These are phyloP conservation scores for Macadamia integrifolia DNA, from an alignment of 164 flowering plant genomes.

Conservation along the genomic window DNA sequence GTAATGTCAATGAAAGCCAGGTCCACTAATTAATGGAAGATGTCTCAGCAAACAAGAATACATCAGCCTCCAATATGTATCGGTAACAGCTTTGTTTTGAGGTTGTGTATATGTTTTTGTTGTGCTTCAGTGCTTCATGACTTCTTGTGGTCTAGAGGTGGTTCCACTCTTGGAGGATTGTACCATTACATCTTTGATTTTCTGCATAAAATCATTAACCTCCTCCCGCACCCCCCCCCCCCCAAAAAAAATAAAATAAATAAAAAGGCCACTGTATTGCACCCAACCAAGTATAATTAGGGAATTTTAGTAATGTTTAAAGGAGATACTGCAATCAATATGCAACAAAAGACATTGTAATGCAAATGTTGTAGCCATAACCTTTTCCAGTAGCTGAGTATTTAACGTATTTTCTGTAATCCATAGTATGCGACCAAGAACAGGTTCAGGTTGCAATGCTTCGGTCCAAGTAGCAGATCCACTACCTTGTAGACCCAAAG, in stretches of 20 bases:
- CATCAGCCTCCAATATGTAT: no score
- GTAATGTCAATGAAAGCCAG: no score
- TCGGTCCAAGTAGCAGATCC: slow-evolving; percentile 52
- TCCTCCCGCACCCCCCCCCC: no score
- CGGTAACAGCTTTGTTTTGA: no score
- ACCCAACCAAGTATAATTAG: neutral
- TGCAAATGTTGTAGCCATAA: slow-evolving; percentile 11
- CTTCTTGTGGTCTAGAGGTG: no score
- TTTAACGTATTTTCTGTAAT: slow-evolving; percentile 78
- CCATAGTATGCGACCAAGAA: slow-evolving; percentile 68
- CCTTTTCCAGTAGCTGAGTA: slow-evolving; percentile 74
- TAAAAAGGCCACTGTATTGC: neutral
- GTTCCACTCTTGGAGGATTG: no score
- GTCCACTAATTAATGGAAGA: no score
- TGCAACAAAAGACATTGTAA: neutral
- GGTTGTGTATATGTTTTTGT: no score
- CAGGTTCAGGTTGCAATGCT: slow-evolving; percentile 50
- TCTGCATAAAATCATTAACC: no score
- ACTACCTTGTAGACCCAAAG: slow-evolving; percentile 63
- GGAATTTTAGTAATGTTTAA: neutral
- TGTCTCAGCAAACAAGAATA: no score
- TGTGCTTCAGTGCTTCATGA: no score
- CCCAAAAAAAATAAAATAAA: neutral
- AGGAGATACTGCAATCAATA: neutral
- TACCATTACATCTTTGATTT: no score